Percentiles rank a stretch among this genome's conserved stretches.
phyloP scores from a whole-genome alignment of 2,329 filamentous ascomycete species.

The Plenodomus tracheiphilus region DNA sequence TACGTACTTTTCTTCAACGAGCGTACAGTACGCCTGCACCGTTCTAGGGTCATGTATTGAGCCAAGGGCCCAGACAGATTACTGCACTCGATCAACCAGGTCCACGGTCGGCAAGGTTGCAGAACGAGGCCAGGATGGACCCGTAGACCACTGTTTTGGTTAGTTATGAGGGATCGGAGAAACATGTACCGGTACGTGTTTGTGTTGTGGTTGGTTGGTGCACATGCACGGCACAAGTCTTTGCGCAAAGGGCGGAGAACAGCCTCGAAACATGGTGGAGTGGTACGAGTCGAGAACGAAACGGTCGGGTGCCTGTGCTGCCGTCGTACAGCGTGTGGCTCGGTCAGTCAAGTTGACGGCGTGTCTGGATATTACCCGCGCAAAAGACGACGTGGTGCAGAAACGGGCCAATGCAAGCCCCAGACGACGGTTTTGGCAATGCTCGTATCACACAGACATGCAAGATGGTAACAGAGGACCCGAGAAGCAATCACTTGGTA shows the following conservation, averaged over 20 bases:
- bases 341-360: neutral
- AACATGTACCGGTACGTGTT: too few species aligned
- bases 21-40: neutral
- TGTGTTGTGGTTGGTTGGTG: too few species aligned
- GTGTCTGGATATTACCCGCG: neutral
- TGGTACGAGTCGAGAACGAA: neutral
- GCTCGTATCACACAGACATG: neutral
- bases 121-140: neutral
- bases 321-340: neutral
- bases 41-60: neutral
- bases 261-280: neutral
- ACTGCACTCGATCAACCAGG: neutral
- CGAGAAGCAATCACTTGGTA: slow-evolving; percentile 1
- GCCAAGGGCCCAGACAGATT: too few species aligned
- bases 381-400: neutral
- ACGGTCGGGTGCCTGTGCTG: too few species aligned
- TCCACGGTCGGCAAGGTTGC: neutral
- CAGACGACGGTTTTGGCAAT: neutral
- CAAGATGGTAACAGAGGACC: neutral
- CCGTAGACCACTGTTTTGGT: neutral
- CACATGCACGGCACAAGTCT: too few species aligned
- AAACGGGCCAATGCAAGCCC: neutral
- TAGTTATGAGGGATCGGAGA: too few species aligned
- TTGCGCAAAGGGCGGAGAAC: too few species aligned
- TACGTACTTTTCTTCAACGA: too few species aligned